Percentiles rank a stretch among this genome's conserved stretches.
phyloP scores from a whole-genome alignment of 805 yeast species.

The Lachancea thermotolerans region DNA sequence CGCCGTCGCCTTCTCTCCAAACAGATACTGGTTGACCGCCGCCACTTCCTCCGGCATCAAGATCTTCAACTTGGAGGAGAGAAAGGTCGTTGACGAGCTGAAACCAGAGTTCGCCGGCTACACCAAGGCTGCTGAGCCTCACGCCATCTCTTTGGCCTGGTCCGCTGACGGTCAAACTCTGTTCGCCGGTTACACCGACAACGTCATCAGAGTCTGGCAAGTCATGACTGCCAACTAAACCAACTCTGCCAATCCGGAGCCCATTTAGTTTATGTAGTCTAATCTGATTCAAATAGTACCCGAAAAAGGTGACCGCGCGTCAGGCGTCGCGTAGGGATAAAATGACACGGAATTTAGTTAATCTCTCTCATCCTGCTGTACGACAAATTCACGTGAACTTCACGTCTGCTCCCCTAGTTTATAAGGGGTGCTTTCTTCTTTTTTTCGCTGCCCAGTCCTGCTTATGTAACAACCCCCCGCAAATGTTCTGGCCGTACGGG shows the following conservation, averaged over 20 bases:
- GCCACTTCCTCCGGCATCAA: conserved; percentile 97
- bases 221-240: conserved; percentile 70
- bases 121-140: conserved; percentile 91
- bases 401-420: too few relatives aligned
- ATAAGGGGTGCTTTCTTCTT: too few relatives aligned
- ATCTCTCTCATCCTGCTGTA: too few relatives aligned
- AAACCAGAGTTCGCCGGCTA: conserved; percentile 94
- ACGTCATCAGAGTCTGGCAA: conserved; percentile 99
- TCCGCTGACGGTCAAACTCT: conserved; percentile 99
- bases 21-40: conserved; percentile 99
- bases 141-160: conserved; percentile 97
- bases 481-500: too few relatives aligned
- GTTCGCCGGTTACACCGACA: conserved; percentile 99
- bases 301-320: too few relatives aligned
- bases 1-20: conserved; percentile 99
- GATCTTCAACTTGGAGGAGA: conserved; percentile 95
- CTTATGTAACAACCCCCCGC: too few relatives aligned
- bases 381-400: too few relatives aligned
- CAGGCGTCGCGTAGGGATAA: too few relatives aligned
- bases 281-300: conserved; percentile 1
- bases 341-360: too few relatives aligned
- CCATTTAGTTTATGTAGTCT: conserved; percentile 8
- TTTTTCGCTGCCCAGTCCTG: too few relatives aligned
- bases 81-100: conserved; percentile 91
- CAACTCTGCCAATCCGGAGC: neutral